Conservation (phyloP, 345 rosid genomes). For the Acer saccharum region DNA sequence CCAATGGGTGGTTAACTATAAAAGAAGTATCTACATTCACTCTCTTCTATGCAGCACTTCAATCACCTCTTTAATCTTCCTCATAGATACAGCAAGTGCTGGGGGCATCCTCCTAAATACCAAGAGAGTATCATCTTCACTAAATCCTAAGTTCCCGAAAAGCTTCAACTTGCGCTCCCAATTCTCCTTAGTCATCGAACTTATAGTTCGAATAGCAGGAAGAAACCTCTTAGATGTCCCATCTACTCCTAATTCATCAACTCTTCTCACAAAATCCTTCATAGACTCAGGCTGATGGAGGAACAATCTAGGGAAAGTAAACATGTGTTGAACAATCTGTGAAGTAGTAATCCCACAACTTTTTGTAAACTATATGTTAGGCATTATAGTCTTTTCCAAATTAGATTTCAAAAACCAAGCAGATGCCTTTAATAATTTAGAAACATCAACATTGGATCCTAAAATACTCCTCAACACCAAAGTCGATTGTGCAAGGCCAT, state of each 20-base stretch:
- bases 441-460: slow-evolving; percentile 22
- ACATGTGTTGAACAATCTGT: slow-evolving; percentile 25
- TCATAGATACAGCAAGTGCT: slow-evolving; percentile 31
- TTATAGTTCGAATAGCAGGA: slow-evolving; percentile 25
- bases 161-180: slow-evolving; percentile 39
- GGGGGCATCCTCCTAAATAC: slow-evolving; percentile 34
- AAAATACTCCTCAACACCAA: slow-evolving; percentile 24
- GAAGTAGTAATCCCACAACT: slow-evolving; percentile 28
- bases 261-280: slow-evolving; percentile 22
- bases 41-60: slow-evolving; percentile 7
- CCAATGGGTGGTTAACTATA: slow-evolving; percentile 22
- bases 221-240: slow-evolving; percentile 33
- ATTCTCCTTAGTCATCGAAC: slow-evolving; percentile 31
- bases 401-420: slow-evolving; percentile 27
- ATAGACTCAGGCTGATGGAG: slow-evolving; percentile 25
- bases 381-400: slow-evolving; percentile 35
- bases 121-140: slow-evolving; percentile 28
- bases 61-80: slow-evolving; percentile 30
- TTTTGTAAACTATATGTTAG: slow-evolving; percentile 26
- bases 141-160: slow-evolving; percentile 31
- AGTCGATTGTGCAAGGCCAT: slow-evolving; percentile 17
- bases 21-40: slow-evolving; percentile 17
- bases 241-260: slow-evolving; percentile 37
- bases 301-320: slow-evolving; percentile 25
- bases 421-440: slow-evolving; percentile 15